Evolutionary conservation across 768 basidiomycete species (phyloP), one percentile per base, ranked within the genome.

Genomic region (Kwoniella heveanensis): DNA sequence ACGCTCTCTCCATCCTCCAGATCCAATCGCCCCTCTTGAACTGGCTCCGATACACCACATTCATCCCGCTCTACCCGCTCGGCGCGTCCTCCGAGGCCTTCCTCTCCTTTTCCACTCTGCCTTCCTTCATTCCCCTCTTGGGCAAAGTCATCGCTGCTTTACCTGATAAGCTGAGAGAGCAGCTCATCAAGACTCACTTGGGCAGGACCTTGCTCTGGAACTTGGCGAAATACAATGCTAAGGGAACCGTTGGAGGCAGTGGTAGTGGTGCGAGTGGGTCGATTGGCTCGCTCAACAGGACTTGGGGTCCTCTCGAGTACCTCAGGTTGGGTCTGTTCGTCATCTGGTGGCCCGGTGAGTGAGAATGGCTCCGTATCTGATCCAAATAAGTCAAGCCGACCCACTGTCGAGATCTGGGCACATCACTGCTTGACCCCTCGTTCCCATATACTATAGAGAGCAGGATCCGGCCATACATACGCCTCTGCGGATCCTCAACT

Each of bases 11-110:
- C 47, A 84, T 95, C 4, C 65, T 90, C 46, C 85, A 86, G 5
- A 68, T 77, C 70, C 85, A 87, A 69, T 79, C 84, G 24, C 54
- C 63, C 8, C 32, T 68, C 9, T 72, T 83, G 29, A 75, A 80
- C 54, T 83, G 30, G 5, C 53, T 48, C 36, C 91, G 95, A 58
- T 99, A 98, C 84, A 90, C 92, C 21, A 86, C 91, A 8, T 99
- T 98, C 81, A 95, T 89, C 80, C 65, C 92, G 51, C 85, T 97
- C n/a, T 98, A 99, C 82, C 93, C 91, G 4, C 77, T 92, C 24
- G 96, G 96, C 49, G 95, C 96, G 0, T 85, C 86, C 6, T 92
- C 91, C 24, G 96, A 99, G 80, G 93, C 92, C 0, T 86, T 88
- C 77, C 84, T 95, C 60, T 88, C 88, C 74, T 88, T 87, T 73